Base-by-base conservation (phyloP, 177 flowering plant species). In the Vitis hybrid region DNA sequence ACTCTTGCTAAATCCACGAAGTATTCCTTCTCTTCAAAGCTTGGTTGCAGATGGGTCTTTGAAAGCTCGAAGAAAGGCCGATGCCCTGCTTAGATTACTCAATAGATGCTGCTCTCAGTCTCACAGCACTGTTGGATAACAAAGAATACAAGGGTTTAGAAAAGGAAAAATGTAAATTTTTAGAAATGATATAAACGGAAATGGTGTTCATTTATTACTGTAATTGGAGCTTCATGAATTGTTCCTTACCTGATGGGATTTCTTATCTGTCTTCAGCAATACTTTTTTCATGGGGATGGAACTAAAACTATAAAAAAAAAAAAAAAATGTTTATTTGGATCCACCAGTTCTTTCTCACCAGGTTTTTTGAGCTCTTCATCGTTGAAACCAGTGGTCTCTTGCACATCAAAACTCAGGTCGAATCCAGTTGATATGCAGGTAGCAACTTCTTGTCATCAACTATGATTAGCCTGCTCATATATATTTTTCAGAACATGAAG, bases 1-100 rank as follows among this genome's bases (percentile, higher is more conserved):
- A 9, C 71, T 90, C 71, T 54, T 89, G 54, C 70, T 80, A 69
- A 81, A 87, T 61, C 93, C 94, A 10, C 24, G 78, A 27, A 84
- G 89, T 58, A 84, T 84, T 68, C 88, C 88, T 64, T 86, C 90
- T 15, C 88, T 92, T 2, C 88, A 82, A 72, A 81, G 80, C 65
- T 75, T 89, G 79, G 76, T 78, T 30, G 74, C 84, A 7, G 79
- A 81, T 66, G 91, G 89, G 2, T 82, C 95, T 15, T 57, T 81
- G 70, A 84, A 83, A 78, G 90, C 92, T 58, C 78, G 84, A 65
- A 84, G 92, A 74, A 88, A 87, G 70, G 92, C 92, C 32, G 93
- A 85, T 55, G 86, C 90, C n/a, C 70, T 87, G 54, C 91, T 90
- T 30, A 85, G 89, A 80, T 73, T 88, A 49, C 88, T 91, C 63